A percentile compares a stretch with the other conserved stretches of the same genome.
Conservation (phyloP, 257 asterid genomes). For the Solanum megistacrolobum region DNA sequence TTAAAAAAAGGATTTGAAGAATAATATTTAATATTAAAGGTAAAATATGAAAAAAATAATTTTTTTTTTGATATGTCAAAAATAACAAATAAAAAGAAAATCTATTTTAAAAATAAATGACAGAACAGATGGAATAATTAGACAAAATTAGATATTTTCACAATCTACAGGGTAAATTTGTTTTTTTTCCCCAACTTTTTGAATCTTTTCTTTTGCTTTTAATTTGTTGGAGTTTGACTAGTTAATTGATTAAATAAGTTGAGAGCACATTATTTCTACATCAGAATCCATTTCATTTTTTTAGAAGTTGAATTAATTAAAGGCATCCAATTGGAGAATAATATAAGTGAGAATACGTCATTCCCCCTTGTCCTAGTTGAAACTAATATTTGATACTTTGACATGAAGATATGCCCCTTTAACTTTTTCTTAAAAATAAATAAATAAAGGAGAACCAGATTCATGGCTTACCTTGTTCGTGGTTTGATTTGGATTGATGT, state of each 20-base stretch:
- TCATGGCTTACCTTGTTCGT: neutral
- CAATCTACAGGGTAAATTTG: neutral
- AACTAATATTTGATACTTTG: neutral
- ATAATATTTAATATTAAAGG: no score
- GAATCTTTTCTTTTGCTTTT: neutral
- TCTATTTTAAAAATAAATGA: no score
- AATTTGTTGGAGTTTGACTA: neutral
- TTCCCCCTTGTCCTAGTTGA: neutral
- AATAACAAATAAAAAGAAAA: no score
- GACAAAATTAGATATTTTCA: neutral
- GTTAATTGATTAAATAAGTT: neutral
- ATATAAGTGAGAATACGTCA: conserved; percentile 8
- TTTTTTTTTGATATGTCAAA: no score
- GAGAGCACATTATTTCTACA: neutral
- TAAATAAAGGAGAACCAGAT: neutral
- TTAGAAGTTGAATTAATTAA: neutral
- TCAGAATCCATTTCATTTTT: conserved; percentile 22
- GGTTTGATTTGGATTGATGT: neutral
- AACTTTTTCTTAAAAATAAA: no score
- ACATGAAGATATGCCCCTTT: neutral
- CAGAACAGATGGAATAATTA: no score
- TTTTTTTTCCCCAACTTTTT: neutral
- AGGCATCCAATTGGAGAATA: neutral
- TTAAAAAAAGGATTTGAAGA: no score
- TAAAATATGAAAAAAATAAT: no score